phyloP scores from a whole-genome alignment of 176 grass and related monocot species.

The Hyparrhenia diplandra region DNA sequence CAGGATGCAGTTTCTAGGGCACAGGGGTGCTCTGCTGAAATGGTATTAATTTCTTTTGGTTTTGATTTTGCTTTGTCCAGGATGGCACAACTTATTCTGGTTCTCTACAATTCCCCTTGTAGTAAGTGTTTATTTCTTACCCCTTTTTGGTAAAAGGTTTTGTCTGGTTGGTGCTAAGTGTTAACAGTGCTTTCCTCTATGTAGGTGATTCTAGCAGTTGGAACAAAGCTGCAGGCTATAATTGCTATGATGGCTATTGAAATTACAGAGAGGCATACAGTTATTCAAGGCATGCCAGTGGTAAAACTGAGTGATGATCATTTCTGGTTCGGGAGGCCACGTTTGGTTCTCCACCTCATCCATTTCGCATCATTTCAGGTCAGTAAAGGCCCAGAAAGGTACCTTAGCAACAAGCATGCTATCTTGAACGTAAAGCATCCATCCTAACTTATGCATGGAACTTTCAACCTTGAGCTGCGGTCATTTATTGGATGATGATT shows the following conservation, averaged over 20 bases:
- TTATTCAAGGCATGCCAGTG: conserved; percentile 90
- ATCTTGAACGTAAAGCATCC: conserved; percentile 12
- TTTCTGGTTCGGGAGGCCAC: conserved; percentile 86
- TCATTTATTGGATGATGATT: neutral
- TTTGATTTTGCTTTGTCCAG: conserved; percentile 47
- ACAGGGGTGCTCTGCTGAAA: neutral
- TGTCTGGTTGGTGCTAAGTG: neutral
- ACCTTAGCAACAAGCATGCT: conserved; percentile 1
- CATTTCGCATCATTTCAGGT: conserved; percentile 87
- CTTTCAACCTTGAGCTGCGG: neutral
- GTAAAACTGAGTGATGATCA: conserved; percentile 74
- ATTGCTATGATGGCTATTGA: conserved; percentile 80
- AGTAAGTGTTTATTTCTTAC: conserved; percentile 42
- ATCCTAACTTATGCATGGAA: neutral
- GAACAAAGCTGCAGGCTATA: conserved; percentile 91
- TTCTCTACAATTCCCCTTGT: conserved; percentile 66
- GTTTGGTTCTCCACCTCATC: conserved; percentile 72
- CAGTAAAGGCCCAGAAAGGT: neutral
- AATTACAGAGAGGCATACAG: conserved; percentile 70
- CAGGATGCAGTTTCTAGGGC: neutral
- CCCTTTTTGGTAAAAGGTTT: neutral
- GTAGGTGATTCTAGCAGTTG: conserved; percentile 76
- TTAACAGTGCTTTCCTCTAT: conserved; percentile 12
- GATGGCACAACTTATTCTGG: conserved; percentile 65
- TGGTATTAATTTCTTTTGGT: neutral